Conservation (phyloP, 805 yeast species). For the Lipomyces yamanashiensis region DNA sequence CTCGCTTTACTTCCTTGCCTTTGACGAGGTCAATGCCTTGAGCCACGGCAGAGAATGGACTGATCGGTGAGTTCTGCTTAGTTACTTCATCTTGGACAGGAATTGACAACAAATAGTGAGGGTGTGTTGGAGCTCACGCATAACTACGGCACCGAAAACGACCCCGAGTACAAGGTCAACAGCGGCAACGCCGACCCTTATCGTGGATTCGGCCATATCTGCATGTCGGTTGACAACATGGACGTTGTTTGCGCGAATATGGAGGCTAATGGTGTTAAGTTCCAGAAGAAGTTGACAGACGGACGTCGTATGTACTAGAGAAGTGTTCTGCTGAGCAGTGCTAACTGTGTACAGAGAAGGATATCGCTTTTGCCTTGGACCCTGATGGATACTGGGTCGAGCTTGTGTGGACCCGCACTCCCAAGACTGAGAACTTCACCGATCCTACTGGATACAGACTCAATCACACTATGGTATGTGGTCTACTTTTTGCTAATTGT, state of each 20-base stretch:
- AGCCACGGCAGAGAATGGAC: conserved; percentile 49
- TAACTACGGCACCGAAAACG: conserved; percentile 71
- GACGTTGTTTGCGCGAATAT: conserved; percentile 62
- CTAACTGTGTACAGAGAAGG: conserved; percentile 37
- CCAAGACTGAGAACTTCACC: conserved; percentile 51
- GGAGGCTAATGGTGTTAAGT: conserved; percentile 65
- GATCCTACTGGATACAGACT: conserved; percentile 40
- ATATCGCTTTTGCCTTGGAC: conserved; percentile 92
- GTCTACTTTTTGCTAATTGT: conserved; percentile 34
- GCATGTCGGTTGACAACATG: conserved; percentile 83
- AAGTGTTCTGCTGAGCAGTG: background rate
- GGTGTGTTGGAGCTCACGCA: conserved; percentile 88
- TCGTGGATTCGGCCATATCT: conserved; percentile 93
- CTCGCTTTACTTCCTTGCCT: conserved; percentile 71
- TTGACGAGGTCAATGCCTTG: conserved; percentile 52
- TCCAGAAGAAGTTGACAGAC: conserved; percentile 82
- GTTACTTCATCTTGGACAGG: background rate
- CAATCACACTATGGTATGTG: conserved; percentile 37
- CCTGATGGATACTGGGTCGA: conserved; percentile 99
- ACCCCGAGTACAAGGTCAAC: conserved; percentile 60
- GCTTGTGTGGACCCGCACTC: conserved; percentile 63
- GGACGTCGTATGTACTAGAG: conserved; percentile 74
- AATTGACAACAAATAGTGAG: conserved; percentile 40
- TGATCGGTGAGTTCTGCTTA: conserved; percentile 40
- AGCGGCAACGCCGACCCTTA: conserved; percentile 85